Base-by-base conservation (phyloP, 2,329 filamentous ascomycete species). In the Xylariomycetidae sp. region DNA sequence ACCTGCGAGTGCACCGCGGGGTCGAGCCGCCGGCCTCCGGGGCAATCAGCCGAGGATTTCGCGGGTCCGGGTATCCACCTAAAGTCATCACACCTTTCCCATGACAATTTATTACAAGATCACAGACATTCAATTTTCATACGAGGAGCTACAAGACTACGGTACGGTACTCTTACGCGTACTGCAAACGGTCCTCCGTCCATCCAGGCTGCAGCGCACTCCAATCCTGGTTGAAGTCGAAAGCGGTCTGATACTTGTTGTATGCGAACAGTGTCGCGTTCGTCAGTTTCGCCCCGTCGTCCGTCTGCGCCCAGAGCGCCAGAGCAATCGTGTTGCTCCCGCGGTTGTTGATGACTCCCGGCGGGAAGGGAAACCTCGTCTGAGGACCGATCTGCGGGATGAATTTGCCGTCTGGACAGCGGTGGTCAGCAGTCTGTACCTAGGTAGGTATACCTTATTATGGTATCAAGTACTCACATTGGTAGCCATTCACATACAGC, bases 161-260 rank as follows among this genome's bases (percentile, higher is more conserved):
- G 20, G 20, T 12, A 12, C 20, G 20, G 8, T 26, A 9, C 25
- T 14, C 13, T 14, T 14, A 26, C 13, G 13, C 25, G 14, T 26
- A 26, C 25, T 26, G 25, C 25, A 26, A 26, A 8, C 25, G 25
- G 25, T 14, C 13, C 6, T 26, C 25, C 13, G 25, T 31, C 29
- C 29, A 31, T 22, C 29, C 29, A 3, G 29, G 29, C 20, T 31
- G 29, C 12, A 31, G 14, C 9, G 14, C 18, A 6, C 19, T 31
- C 29, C 29, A 31, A 24, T 31, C 29, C 29, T 14, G 29, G n/a
- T 12, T 23, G 19, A 31, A 31, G 29, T 23, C 19, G n/a, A 31
- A 31, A 13, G 19, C 19, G 18, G 29, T 31, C 19, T 31, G 29
- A 17, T 31, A 31, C 19, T 22, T 12, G 14, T 16, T 16, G 17